A percentile compares a stretch with the other conserved stretches of the same genome.
Conservation (phyloP, 352 stramenopile genomes). For the Phytophthora fragariae region DNA sequence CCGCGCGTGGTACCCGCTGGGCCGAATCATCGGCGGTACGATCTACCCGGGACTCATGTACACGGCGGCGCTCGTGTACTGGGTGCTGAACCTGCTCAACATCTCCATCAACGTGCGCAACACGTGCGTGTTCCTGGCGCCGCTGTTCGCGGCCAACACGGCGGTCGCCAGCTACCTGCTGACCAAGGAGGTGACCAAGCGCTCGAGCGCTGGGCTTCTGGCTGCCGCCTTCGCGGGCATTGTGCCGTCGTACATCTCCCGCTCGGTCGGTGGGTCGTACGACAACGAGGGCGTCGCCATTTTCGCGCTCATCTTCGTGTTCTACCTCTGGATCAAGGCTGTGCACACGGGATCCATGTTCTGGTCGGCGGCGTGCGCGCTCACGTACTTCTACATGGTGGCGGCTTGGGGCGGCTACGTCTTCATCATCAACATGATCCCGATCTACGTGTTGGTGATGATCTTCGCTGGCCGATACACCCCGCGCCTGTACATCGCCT, state of each 20-base stretch:
- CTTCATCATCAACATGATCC: constrained; percentile 99
- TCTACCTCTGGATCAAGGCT: constrained; percentile 97
- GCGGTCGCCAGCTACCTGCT: constrained; percentile 91
- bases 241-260: constrained; percentile 97
- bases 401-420: constrained; percentile 97
- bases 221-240: constrained; percentile 96
- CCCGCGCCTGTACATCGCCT: constrained; percentile 96
- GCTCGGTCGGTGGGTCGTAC: constrained; percentile 97
- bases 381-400: constrained; percentile 99
- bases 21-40: constrained; percentile 92
- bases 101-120: constrained; percentile 94
- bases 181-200: constrained; percentile 91
- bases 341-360: constrained; percentile 93
- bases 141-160: constrained; percentile 91
- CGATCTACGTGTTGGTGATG: constrained; percentile 95
- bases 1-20: constrained; percentile 94
- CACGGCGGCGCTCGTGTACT: constrained; percentile 91
- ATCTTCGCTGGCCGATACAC: constrained; percentile 94
- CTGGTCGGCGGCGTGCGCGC: constrained; percentile 76
- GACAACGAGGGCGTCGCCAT: constrained; percentile 99
- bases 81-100: constrained; percentile 91
- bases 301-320: constrained; percentile 97
- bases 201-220: constrained; percentile 89
- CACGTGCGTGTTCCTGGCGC: constrained; percentile 92
- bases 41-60: constrained; percentile 95